Base-by-base conservation (phyloP, 345 rosid species). In the Salix koriyanagi region DNA sequence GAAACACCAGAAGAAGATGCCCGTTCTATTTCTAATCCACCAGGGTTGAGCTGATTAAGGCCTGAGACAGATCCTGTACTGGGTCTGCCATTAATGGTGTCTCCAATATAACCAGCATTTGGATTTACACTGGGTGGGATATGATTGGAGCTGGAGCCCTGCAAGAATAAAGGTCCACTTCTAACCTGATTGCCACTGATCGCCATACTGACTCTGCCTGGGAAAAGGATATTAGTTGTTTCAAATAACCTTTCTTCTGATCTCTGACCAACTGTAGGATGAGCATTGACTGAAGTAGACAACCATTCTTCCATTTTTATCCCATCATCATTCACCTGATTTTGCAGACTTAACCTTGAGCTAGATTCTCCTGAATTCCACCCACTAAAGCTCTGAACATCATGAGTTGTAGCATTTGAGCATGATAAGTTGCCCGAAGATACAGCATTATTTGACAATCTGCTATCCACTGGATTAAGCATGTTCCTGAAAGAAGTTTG, bases 361-460 rank as follows among this genome's bases (percentile, higher is more conserved):
- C 91, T 87, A 37, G 93, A 81, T 77, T 92, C 97, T 52, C 92
- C 90, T 23, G 82, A 83, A 80, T 77, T 90, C 97, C 91, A 89
- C 78, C 86, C 83, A 81, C 83, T 74, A 74, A 82, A 85, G 73
- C 71, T 79, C 65, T 81, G 93, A 80, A 52, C 76, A 72, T 79
- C 85, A 76, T 83, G 85, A 84, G 81, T 67, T 37, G 75, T 75
- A 18, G 88, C 77, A 80, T 82, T 80, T 58, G 75, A 78, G 54
- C 85, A 83, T 21, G 85, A 61, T 42, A 83, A 79, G 68, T 79
- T 84, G 52, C 81, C 80, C 72, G 89, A 85, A 80, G 91, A 67
- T 42, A 58, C 84, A 25, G 78, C n/a, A 68, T 72, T 80, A 85
- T 81, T 85, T 15, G 88, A 73, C 69, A 87, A 72, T 41, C 81